Evolutionary conservation across 768 basidiomycete species (phyloP), one percentile per base, ranked within the genome.

Genomic region (Trametes cinnabarina): DNA sequence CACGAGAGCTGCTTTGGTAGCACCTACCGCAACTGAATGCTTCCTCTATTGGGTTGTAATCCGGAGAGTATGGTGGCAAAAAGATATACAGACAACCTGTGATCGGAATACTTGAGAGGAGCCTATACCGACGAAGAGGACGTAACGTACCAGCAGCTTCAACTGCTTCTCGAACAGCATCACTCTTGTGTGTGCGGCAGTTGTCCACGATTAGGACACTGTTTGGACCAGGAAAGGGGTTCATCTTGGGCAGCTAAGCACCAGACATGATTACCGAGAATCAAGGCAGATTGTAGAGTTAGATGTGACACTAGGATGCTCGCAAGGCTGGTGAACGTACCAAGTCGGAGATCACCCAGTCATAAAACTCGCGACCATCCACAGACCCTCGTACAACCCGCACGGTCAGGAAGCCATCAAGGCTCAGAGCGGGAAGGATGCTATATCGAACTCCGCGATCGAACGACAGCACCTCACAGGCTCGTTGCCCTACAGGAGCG

Each of bases 11-110:
- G 6, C 30, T 12, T 32, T 32, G 30, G 22, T 10, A 23, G 23
- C 10, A 67, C 60, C 17, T 59, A 68, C 70, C 51, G 12, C 56
- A 54, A 50, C 64, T 67, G 51, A 71, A 73, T 15, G 64, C 69
- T 58, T 73, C 72, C 12, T 32, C 47, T 73, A 75, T 74, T 1
- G 69, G 73, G 49, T 74, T 74, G 64, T 71, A 64, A 47, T 76
- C 72, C 0, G 72, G 74, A 3, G 73, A 75, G 54, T 74, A 75
- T 35, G 71, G 71, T 15, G 72, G 72, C 0, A 74, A 59, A 42
- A 66, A 73, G 15, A 70, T 30, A 0, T 72, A 48, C 1, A 62
- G 35, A 43, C 66, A 65, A 10, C 66, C 73, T 2, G 30, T 23
- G 35, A 41, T 7, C n/a, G 19, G 10, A 23, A 15, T 28, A 7